These are phyloP conservation scores for Podaxis sp. DNA, from an alignment of 768 basidiomycete genomes.

Conservation along the genomic window DNA sequence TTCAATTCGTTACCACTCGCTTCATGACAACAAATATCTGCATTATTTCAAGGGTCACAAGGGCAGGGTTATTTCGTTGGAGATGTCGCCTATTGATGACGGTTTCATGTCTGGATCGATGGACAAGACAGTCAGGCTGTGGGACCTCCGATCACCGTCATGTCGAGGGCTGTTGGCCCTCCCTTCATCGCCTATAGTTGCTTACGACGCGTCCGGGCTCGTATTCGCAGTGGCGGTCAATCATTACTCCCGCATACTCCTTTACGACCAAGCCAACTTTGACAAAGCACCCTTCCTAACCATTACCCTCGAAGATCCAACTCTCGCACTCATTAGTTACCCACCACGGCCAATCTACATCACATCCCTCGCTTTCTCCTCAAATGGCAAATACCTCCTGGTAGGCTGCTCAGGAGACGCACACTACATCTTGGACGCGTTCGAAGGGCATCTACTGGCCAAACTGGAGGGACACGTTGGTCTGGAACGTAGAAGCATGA, in stretches of 20 bases:
- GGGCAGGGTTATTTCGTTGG: slow-evolving; percentile 82
- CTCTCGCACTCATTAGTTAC: slow-evolving; percentile 69
- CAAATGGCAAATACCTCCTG: slow-evolving; percentile 86
- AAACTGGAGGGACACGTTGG: slow-evolving; percentile 86
- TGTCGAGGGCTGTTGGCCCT: slow-evolving; percentile 81
- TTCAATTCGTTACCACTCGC: slow-evolving; percentile 89
- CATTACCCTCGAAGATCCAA: slow-evolving; percentile 80
- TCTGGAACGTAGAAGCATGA: slow-evolving; percentile 67
- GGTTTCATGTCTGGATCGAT: slow-evolving; percentile 93
- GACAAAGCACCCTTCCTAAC: slow-evolving; percentile 92
- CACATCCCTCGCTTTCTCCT: slow-evolving; percentile 89
- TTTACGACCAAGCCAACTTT: slow-evolving; percentile 84
- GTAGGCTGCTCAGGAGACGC: slow-evolving; percentile 91
- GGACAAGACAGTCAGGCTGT: slow-evolving; percentile 93
- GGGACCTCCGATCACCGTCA: slow-evolving; percentile 84
- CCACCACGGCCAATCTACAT: slow-evolving; percentile 89
- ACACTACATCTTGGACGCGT: slow-evolving; percentile 93
- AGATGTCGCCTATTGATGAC: slow-evolving; percentile 91
- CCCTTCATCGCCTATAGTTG: slow-evolving; percentile 73
- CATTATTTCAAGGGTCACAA: slow-evolving; percentile 97
- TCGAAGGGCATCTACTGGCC: slow-evolving; percentile 78
- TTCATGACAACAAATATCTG: slow-evolving; percentile 96
- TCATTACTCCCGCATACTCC: slow-evolving; percentile 74
- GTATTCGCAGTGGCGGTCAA: slow-evolving; percentile 89
- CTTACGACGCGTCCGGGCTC: slow-evolving; percentile 80